Evolutionary conservation across 75 land plant genomes (phyloP), one percentile per base, ranked within the genome.

Genomic region (Ceratopteris richardii): DNA sequence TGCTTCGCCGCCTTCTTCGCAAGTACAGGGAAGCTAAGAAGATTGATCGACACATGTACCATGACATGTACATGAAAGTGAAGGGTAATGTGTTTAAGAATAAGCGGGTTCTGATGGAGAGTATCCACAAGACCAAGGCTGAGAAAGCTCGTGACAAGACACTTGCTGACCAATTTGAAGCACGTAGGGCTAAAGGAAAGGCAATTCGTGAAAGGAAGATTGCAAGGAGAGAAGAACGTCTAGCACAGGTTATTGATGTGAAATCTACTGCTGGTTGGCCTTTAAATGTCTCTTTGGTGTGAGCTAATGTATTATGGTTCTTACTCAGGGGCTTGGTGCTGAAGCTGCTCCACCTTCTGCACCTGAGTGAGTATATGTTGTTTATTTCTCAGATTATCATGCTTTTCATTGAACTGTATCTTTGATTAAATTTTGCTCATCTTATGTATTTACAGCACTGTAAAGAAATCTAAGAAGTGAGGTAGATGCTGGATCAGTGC

Each of bases 111-210:
- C 62, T 80, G 37, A 80, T 80, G 83, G 83, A 80, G 69, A 80
- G 81, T 55, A 80, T 80, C 54, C 83, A 80, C 82, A 80, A 80
- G 44, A 60, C 77, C 9, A 80, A 80, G 65, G 83, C 83, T 24
- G 83, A 80, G 52, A 80, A 80, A 67, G 83, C 83, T 0, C 77
- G 83, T 56, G 83, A 80, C 56, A 80, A 78, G 68, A 78, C 80
- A 10, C 31, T 78, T n/a, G 47, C 80, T 16, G 80, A 78, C 21
- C 80, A 78, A 59, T 78, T 78, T 58, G 80, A 78, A 44, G 80
- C 80, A 20, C 58, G 60, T 12, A 62, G 83, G 12, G 83, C 83
- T 0, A 80, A 80, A 75, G 77, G 67, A 66, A 80, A 80, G 69
- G 83, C 83, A 6, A 77, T 66, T 44, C 70, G 83, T 7, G 83